A percentile compares a stretch with the other conserved stretches of the same genome.
Conservation (phyloP, 2,329 filamentous ascomycete genomes). For the Phaeomoniella chlamydospora region DNA sequence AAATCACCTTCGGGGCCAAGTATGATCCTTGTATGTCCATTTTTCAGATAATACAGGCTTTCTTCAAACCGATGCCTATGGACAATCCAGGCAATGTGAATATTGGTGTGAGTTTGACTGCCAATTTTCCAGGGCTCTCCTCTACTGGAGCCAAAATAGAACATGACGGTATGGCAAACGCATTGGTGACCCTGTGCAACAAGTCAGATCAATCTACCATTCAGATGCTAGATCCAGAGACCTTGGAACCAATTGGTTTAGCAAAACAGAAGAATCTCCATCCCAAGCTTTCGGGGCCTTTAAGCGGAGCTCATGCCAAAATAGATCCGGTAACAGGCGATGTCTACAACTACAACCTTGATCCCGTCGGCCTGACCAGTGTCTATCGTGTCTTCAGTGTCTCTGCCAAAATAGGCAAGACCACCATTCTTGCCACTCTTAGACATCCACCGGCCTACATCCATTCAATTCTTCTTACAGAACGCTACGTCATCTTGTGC, state of each 20-base stretch:
- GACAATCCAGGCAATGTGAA: slow-evolving; percentile 13
- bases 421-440: slow-evolving; percentile 23
- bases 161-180: slow-evolving; percentile 11
- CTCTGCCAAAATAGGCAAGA: slow-evolving; percentile 20
- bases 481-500: slow-evolving; percentile 25
- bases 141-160: neutral
- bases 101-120: slow-evolving; percentile 23
- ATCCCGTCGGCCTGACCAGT: slow-evolving; percentile 15
- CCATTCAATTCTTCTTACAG: slow-evolving; percentile 25
- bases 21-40: slow-evolving; percentile 25
- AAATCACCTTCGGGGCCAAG: slow-evolving; percentile 24
- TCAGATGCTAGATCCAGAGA: slow-evolving; percentile 20
- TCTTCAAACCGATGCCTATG: slow-evolving; percentile 12
- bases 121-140: slow-evolving; percentile 19
- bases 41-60: slow-evolving; percentile 24
- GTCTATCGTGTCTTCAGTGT: slow-evolving; percentile 25
- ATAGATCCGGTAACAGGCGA: slow-evolving; percentile 25
- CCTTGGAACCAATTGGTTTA: slow-evolving; percentile 23
- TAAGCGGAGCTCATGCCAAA: slow-evolving; percentile 24
- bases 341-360: slow-evolving; percentile 28
- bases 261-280: slow-evolving; percentile 19
- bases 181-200: slow-evolving; percentile 20
- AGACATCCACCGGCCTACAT: slow-evolving; percentile 21
- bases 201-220: slow-evolving; percentile 14
- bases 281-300: slow-evolving; percentile 21